These are phyloP conservation scores for Musa troglodytarum DNA, from an alignment of 176 grass and related monocot genomes.

Conservation along the genomic window DNA sequence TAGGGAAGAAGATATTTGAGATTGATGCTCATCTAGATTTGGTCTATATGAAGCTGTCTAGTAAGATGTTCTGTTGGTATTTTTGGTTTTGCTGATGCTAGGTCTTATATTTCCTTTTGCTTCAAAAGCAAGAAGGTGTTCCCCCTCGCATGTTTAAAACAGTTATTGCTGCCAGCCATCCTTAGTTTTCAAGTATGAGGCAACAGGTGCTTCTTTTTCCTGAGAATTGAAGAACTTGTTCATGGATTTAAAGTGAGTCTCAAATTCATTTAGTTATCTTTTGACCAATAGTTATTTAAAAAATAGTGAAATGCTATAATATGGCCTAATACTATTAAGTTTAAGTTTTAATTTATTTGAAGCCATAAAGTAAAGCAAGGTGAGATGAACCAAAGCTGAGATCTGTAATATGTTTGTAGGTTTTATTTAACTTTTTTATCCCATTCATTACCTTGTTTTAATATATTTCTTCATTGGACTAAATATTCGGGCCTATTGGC, in stretches of 20 bases:
- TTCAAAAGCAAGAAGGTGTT: conserved; percentile 76
- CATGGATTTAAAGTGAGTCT: not conserved
- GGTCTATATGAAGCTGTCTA: not conserved
- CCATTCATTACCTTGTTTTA: too few species aligned
- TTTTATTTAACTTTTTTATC: too few species aligned
- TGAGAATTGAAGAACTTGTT: conserved; percentile 1
- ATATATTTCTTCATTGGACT: too few species aligned
- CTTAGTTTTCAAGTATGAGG: conserved; percentile 92
- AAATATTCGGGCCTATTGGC: too few species aligned
- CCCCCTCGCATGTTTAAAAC: conserved; percentile 93
- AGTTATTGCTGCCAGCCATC: conserved; percentile 77
- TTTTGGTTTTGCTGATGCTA: not conserved
- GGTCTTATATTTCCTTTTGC: not conserved
- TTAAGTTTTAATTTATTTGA: not conserved
- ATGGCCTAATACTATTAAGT: not conserved
- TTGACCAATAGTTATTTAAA: not conserved
- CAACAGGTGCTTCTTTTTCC: conserved; percentile 55
- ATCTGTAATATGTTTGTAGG: too few species aligned
- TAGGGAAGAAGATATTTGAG: not conserved
- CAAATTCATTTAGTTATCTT: not conserved
- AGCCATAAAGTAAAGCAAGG: not conserved
- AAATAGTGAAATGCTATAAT: not conserved
- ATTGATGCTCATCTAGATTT: not conserved
- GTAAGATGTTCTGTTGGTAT: not conserved
- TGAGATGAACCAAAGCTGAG: not conserved